Evolutionary conservation across 2,329 filamentous ascomycete species (phyloP).

Genomic region (Beauveria sp.): DNA sequence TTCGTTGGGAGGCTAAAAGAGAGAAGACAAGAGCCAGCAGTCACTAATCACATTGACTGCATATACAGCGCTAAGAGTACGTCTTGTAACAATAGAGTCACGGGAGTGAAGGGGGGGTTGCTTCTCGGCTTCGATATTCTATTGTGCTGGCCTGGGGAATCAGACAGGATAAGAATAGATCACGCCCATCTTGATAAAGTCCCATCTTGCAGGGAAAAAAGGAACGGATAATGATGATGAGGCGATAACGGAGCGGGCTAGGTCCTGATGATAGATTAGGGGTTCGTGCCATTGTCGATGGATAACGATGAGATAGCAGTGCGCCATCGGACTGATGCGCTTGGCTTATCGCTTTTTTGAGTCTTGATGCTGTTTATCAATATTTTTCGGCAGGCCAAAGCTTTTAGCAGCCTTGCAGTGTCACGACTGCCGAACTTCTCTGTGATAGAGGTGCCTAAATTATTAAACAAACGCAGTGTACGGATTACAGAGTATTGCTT

Average conservation of each 20-base stretch:
- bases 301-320: neutral
- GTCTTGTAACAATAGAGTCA: neutral
- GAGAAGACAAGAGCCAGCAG: neutral
- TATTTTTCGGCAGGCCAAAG: too few relatives aligned
- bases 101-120: neutral
- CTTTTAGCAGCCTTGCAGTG: too few relatives aligned
- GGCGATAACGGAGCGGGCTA: neutral
- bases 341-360: neutral
- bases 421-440: too few relatives aligned
- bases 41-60: neutral
- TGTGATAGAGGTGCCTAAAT: too few relatives aligned
- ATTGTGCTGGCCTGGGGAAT: neutral
- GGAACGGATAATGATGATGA: neutral
- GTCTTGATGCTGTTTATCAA: neutral
- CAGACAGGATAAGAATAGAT: too few relatives aligned
- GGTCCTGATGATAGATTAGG: too few relatives aligned
- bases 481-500: neutral
- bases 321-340: neutral
- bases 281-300: neutral
- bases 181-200: too few relatives aligned
- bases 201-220: too few relatives aligned
- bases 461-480: too few relatives aligned
- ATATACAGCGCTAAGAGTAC: neutral
- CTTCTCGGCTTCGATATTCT: neutral
- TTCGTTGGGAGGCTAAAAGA: neutral